Percentiles rank a stretch among this genome's conserved stretches.
Conservation (phyloP, 306 rosid genomes). For the Gastrolobium villosum region DNA sequence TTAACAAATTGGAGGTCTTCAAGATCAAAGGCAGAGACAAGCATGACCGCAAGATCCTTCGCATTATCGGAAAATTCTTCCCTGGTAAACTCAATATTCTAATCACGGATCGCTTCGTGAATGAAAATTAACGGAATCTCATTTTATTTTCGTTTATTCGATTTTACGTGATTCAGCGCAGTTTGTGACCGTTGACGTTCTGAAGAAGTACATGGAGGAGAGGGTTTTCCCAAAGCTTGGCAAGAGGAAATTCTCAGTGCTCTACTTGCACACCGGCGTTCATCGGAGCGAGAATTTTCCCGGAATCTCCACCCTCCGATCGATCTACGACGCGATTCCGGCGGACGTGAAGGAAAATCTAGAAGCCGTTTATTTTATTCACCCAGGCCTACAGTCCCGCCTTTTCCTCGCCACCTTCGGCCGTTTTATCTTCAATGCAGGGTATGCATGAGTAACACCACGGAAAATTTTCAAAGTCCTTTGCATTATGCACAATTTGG, state of each 20-base stretch:
- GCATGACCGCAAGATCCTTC: constrained; percentile 80
- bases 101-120: background rate
- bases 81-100: constrained; percentile 58
- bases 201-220: constrained; percentile 78
- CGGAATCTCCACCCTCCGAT: constrained; percentile 81
- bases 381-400: constrained; percentile 83
- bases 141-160: background rate
- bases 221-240: constrained; percentile 70
- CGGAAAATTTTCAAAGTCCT: background rate
- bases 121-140: background rate
- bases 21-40: constrained; percentile 85
- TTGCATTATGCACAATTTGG: too few relatives aligned
- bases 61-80: constrained; percentile 83
- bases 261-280: constrained; percentile 86
- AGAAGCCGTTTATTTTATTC: constrained; percentile 80
- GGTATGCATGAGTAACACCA: constrained; percentile 48
- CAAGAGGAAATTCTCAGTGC: constrained; percentile 70
- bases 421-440: constrained; percentile 81
- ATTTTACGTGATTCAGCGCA: constrained; percentile 61
- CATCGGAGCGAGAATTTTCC: constrained; percentile 85
- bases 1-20: constrained; percentile 77
- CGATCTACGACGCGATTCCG: constrained; percentile 88
- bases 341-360: constrained; percentile 76
- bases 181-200: constrained; percentile 65
- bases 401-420: constrained; percentile 95